Evolutionary conservation across 2,329 filamentous ascomycete genomes (phyloP).

Genomic region (Curvularia hawaiiensis): DNA sequence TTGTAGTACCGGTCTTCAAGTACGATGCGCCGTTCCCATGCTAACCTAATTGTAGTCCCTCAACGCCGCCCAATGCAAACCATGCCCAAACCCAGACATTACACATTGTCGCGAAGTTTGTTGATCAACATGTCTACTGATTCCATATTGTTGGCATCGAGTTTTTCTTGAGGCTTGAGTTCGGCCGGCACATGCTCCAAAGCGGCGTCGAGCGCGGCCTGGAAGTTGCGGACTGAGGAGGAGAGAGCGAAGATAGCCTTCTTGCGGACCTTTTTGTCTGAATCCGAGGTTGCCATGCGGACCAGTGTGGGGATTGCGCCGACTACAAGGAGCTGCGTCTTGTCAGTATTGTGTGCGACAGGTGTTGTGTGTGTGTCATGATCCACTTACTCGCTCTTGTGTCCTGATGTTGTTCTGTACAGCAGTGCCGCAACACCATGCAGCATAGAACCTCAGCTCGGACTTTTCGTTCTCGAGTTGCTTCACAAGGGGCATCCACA

Average conservation of each 20-base stretch:
- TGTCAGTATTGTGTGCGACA: conserved; percentile 19
- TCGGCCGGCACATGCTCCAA: conserved; percentile 71
- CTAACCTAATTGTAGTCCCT: conserved; percentile 26
- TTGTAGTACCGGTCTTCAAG: neutral
- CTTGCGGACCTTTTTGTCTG: conserved; percentile 69
- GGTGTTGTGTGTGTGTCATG: neutral
- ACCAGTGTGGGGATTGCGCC: conserved; percentile 76
- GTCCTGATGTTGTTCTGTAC: conserved; percentile 93
- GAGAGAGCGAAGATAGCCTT: conserved; percentile 92
- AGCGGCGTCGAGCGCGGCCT: conserved; percentile 69
- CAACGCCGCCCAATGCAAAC: conserved; percentile 33
- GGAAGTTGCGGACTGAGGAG: conserved; percentile 85
- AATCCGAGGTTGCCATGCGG: conserved; percentile 64
- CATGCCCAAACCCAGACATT: conserved; percentile 7
- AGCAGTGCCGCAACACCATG: conserved; percentile 93
- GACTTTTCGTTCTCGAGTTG: conserved; percentile 70
- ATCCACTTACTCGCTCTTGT: conserved; percentile 69
- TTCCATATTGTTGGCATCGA: conserved; percentile 90
- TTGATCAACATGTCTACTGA: conserved; percentile 77
- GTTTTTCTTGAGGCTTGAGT: conserved; percentile 61
- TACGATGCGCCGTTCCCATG: conserved; percentile 22
- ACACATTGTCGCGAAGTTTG: conserved; percentile 53
- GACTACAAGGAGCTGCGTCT: conserved; percentile 55
- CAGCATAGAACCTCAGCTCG: conserved; percentile 81
- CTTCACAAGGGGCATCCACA: conserved; percentile 81